Base-by-base conservation (phyloP, 2,329 filamentous ascomycete species). In the Fusarium burgessii region DNA sequence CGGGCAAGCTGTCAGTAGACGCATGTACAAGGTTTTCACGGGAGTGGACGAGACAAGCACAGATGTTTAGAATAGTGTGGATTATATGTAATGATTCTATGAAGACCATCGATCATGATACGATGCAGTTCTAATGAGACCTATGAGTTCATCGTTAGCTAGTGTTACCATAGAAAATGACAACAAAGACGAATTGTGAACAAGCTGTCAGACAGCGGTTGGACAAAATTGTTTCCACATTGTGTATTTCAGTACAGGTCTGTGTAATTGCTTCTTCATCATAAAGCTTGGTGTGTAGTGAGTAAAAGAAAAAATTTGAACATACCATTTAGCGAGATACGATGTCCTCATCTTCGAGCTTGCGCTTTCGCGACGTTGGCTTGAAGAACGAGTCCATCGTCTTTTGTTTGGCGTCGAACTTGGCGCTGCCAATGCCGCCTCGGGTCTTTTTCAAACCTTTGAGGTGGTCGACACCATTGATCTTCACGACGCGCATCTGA, bases 331-430 rank as follows among this genome's bases (percentile, higher is more conserved):
- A 65, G 25, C 32, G 51, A n/a, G 58, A 47, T 18, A 58, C 66
- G 62, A 71, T 29, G 62, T 57, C 62, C 64, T 72, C 71, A 52
- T 78, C 74, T 57, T 75, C 63, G 29, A 66, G 54, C 62, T 77
- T 77, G 42, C 74, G 74, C 70, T 76, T 77, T 64, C 76, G 75
- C 40, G 74, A 58, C 13, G 62, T 41, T 5, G 71, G 70, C 42
- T 90, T 90, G 80, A 97, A 95, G 82, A 96, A 97, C 0, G 87
- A 87, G 47, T 93, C 89, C 74, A 98, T 87, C 20, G 88, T 93
- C 76, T 87, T 90, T 79, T 97, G 95, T 49, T 86, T 90, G 14
- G 88, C 85, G 78, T 98, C 94, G 77, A 93, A 91, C 60, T 87
- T 86, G 41, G 92, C 87, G 74, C 92, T 96, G 58, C 94, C 94